Evolutionary conservation across 768 basidiomycete genomes (phyloP), one percentile per base, ranked within the genome.

Genomic region (Pleurotus tuoliensis): DNA sequence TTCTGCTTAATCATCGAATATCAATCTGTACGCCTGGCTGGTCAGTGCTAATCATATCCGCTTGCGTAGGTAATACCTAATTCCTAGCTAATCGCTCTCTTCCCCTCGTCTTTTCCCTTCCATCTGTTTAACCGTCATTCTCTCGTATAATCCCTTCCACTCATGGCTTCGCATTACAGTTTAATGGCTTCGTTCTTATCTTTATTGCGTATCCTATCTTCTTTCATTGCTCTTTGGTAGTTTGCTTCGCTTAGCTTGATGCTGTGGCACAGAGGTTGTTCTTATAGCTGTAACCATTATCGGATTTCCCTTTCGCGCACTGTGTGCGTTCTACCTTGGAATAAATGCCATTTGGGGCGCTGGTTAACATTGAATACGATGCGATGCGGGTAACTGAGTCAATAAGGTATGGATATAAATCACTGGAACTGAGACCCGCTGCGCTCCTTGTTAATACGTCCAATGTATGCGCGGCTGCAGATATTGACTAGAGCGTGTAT

Each of bases 401-500:
- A 11, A 30, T 6, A 11, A 11, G 30, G 30, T 34, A 34, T 11
- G 38, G 24, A 45, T 47, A 30, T 9, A 49, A 34, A 53, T 15
- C 27, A 47, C 6, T 37, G 22, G 44, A 47, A 13, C 55, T 48
- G 61, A 39, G 61, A 54, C 27, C 74, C 73, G 58, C 66, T 65
- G 55, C 83, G 73, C 67, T 88, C 85, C 63, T 73, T 80, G 59
- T 73, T 71, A 43, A 90, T 64, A 58, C 88, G 81, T 40, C 74
- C 66, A 25, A 80, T 73, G 69, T 92, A 92, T 15, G 86, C 78
- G 64, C 77, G 77, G 72, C 87, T 87, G 27, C 92, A 86, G 47
- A 90, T 82, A 67, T 87, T 88, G 74, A 92, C 90, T 93, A 61
- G n/a, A 5, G 41, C 24, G 56, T 18, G 38, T 34, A 37, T 30